Conservation (phyloP, 768 basidiomycete species). For the Cystobasidium ongulense region DNA sequence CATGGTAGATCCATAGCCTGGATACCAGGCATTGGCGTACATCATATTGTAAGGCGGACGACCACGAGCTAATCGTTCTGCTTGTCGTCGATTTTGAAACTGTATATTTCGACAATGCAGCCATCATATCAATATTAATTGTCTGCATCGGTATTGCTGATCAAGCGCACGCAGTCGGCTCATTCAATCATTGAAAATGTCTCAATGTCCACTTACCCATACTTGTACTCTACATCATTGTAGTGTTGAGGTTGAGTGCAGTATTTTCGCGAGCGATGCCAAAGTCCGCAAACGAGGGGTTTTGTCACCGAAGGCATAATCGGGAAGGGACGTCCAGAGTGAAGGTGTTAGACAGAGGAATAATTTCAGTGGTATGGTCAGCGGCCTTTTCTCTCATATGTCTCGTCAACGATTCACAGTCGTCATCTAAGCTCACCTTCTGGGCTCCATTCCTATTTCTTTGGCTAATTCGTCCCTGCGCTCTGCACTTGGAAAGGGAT, state of each 20-base stretch:
- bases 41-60: conserved; percentile 5
- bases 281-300: neutral
- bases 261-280: neutral
- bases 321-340: too few species aligned
- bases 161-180: neutral
- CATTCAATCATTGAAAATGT: neutral
- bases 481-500: conserved; percentile 14
- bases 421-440: conserved; percentile 2
- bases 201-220: conserved; percentile 6
- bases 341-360: too few species aligned
- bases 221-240: conserved; percentile 19
- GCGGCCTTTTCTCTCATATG: too few species aligned
- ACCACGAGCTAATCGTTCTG: conserved; percentile 12
- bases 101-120: neutral
- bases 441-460: conserved; percentile 7
- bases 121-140: too few species aligned
- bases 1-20: neutral
- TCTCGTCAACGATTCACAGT: too few species aligned
- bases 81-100: conserved; percentile 27
- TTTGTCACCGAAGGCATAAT: too few species aligned
- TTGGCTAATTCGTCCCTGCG: neutral
- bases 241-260: neutral
- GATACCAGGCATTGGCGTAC: neutral
- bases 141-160: neutral
- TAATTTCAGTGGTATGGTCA: too few species aligned